Percentiles rank a stretch among this genome's conserved stretches.
phyloP scores from a whole-genome alignment of 1,284 basidiomycete genomes.

The Ganoderma lucidum region DNA sequence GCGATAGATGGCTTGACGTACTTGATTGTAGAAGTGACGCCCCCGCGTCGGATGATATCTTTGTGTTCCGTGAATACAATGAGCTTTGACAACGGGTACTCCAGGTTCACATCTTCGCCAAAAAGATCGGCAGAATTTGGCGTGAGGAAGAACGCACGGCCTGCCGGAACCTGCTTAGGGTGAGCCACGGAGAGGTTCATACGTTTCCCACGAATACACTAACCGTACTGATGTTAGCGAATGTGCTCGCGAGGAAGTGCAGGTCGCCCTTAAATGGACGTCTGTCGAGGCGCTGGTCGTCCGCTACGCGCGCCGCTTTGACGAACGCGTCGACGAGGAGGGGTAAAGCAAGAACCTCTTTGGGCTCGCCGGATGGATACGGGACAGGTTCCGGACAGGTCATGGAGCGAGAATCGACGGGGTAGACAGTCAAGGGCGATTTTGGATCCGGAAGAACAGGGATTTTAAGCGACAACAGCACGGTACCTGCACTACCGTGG shows the following conservation, averaged over 20 bases:
- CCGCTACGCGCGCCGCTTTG: conserved; percentile 67
- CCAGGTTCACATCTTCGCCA: conserved; percentile 51
- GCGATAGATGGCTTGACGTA: conserved; percentile 43
- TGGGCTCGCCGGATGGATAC: conserved; percentile 63
- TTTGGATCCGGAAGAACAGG: conserved; percentile 63
- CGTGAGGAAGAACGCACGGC: conserved; percentile 77
- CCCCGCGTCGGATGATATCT: conserved; percentile 85
- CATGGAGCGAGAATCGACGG: conserved; percentile 77
- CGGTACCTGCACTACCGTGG: conserved; percentile 73
- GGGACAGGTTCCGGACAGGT: conserved; percentile 74
- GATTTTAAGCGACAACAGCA: conserved; percentile 74
- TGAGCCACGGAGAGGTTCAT: not conserved
- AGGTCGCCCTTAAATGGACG: conserved; percentile 77
- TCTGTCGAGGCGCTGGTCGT: conserved; percentile 54
- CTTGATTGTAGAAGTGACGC: conserved; percentile 89
- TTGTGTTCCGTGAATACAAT: conserved; percentile 89
- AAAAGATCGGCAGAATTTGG: conserved; percentile 57
- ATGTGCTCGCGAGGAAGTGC: conserved; percentile 91
- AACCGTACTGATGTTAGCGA: conserved; percentile 89
- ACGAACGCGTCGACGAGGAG: conserved; percentile 89
- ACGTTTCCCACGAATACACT: conserved; percentile 37
- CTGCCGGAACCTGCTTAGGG: conserved; percentile 62
- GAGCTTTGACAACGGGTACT: conserved; percentile 86
- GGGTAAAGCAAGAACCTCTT: conserved; percentile 72
- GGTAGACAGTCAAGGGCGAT: conserved; percentile 60